A percentile compares a stretch with the other conserved stretches of the same genome.
Evolutionary conservation across 2,329 filamentous ascomycete genomes (phyloP).

Genomic region (Chaetomium globosum): DNA sequence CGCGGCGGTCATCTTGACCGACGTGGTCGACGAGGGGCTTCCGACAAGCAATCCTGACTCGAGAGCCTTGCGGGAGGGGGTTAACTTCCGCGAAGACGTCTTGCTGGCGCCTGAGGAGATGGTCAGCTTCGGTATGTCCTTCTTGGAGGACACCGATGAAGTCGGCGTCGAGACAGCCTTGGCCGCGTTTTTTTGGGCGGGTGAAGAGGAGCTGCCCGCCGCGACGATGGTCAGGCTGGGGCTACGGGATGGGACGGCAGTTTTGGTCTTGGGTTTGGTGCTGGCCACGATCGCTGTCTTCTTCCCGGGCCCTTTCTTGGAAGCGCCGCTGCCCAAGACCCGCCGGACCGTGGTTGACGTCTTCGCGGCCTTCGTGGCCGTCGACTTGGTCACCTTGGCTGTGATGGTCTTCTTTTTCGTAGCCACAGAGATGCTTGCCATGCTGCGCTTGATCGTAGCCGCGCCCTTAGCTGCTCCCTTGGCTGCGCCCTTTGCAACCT

Average conservation of each 20-base stretch:
- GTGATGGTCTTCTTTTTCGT: constrained; percentile 39
- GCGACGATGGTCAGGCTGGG: constrained; percentile 35
- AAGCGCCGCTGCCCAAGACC: background rate
- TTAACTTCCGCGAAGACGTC: constrained; percentile 32
- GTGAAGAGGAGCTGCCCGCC: constrained; percentile 15
- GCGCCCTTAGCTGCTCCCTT: constrained; percentile 40
- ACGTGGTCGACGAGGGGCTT: constrained; percentile 1
- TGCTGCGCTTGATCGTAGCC: constrained; percentile 46
- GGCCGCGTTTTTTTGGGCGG: background rate
- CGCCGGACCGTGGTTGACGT: background rate
- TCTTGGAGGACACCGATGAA: background rate
- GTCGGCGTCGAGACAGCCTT: background rate
- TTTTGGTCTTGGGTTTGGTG: constrained; percentile 6
- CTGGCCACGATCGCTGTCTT: constrained; percentile 11
- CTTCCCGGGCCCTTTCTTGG: background rate
- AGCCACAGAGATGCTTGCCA: constrained; percentile 46
- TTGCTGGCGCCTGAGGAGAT: constrained; percentile 15
- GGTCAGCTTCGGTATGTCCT: constrained; percentile 14
- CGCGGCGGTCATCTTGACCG: background rate
- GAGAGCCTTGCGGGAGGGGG: constrained; percentile 35
- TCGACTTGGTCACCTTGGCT: constrained; percentile 22
- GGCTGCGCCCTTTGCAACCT: constrained; percentile 43
- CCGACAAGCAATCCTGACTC: constrained; percentile 22
- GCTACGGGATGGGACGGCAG: constrained; percentile 22
- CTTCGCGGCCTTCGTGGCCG: constrained; percentile 1